Conservation (phyloP, 2,329 filamentous ascomycete species). For the Pseudogymnoascus destructans region DNA sequence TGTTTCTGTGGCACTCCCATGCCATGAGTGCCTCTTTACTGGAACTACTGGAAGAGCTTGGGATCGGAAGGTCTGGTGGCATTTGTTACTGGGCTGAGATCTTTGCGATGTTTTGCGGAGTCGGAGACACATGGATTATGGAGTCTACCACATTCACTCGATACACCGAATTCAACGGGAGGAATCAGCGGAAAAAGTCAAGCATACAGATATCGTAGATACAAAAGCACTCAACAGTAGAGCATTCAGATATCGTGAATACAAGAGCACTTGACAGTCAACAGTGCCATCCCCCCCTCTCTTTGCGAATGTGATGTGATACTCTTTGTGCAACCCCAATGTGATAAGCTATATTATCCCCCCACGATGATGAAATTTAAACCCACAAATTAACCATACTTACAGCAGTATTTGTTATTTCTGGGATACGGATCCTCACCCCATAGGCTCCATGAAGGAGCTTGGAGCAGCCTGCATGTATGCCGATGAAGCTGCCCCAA, state of each 20-base stretch:
- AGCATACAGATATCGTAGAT: neutral
- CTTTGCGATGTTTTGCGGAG: neutral
- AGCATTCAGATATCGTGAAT: neutral
- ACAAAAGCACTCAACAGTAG: neutral
- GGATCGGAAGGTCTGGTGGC: neutral
- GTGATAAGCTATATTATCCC: conserved; percentile 5
- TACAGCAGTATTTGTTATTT: neutral
- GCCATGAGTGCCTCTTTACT: neutral
- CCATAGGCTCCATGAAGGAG: neutral
- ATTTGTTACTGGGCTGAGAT: neutral
- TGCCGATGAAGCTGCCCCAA: neutral
- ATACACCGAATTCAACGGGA: neutral
- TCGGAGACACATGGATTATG: neutral
- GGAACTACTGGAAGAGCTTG: neutral
- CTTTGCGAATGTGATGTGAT: conserved; percentile 2
- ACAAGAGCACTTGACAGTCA: neutral
- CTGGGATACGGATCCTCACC: neutral
- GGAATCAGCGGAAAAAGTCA: neutral
- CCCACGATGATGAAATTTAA: conserved; percentile 4
- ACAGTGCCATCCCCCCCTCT: neutral
- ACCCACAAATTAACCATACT: neutral
- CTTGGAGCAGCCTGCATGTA: neutral
- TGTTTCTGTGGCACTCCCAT: neutral
- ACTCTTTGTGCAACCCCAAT: neutral
- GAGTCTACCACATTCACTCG: neutral